Evolutionary conservation across 768 basidiomycete genomes (phyloP), one percentile per base, ranked within the genome.

Genomic region (Leccinum barrowsii): DNA sequence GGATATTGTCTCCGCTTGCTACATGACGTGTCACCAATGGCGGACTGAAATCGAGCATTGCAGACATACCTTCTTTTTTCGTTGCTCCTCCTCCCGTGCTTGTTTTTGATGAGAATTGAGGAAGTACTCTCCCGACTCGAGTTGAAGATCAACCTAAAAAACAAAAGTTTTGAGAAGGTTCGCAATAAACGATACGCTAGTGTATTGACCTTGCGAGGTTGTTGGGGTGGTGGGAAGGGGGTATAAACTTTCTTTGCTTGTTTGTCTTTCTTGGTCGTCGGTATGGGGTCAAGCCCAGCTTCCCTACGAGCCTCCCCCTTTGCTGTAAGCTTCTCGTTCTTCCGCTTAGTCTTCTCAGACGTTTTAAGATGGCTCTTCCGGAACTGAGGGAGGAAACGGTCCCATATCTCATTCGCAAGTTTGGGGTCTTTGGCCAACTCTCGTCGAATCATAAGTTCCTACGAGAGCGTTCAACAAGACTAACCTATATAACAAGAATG

Each of bases 341-440:
- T 97, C 77, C 86, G 88, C 10, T 83, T 82, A 0, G 93, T 96
- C 81, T 95, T 96, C 70, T 98, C 92, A 3, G 94, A 92, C 0
- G 93, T 98, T 67, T 85, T 94, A 65, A 98, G 82, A 67, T 98
- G 94, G 19, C 85, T 83, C 74, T 90, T 95, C 55, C 95, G 85
- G 85, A 98, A 99, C 71, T 93, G 85, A 17, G 97, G 97, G 13
- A 99, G 79, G 80, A 98, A 99, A 15, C 97, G 85, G 63, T 98
- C 96, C 97, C 97, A 99, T 22, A 88, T 89, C 68, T 98, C 94
- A 12, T 79, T 86, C 1, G 90, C 94, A 17, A 99, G 82, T 69
- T 96, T 95, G 5, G 97, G 96, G 69, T 99, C 97, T 77, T 98
- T 98, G 22, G 96, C 94, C 5, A 99, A 82, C 75, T 99, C 97